These are phyloP conservation scores for Colletotrichum coccodes DNA, from an alignment of 2,329 filamentous ascomycete genomes.

Conservation along the genomic window DNA sequence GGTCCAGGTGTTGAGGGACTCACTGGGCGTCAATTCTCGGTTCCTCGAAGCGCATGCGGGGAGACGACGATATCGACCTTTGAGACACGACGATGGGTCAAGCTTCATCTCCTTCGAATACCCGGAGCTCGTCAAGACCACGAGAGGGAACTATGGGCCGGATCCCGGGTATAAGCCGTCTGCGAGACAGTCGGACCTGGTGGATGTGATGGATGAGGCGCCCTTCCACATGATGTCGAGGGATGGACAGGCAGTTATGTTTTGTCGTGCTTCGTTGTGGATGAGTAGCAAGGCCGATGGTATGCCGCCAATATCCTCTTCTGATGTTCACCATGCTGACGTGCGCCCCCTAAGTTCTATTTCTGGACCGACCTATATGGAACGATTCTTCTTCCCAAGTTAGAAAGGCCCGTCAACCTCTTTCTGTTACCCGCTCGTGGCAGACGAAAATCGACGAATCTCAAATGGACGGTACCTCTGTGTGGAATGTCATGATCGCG, in stretches of 20 bases:
- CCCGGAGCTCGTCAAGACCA: conserved; percentile 40
- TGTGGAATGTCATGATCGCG: conserved; percentile 30
- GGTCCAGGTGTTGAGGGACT: conserved; percentile 36
- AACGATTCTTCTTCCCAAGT: conserved; percentile 29
- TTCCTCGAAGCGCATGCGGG: conserved; percentile 44
- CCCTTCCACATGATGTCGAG: conserved; percentile 34
- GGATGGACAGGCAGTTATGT: conserved; percentile 37
- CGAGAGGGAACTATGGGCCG: neutral
- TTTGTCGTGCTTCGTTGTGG: conserved; percentile 49
- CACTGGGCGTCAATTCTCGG: conserved; percentile 39
- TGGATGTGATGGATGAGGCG: conserved; percentile 35
- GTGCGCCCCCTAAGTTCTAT: conserved; percentile 37
- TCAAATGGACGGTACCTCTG: conserved; percentile 28
- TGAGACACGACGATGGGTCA: conserved; percentile 8
- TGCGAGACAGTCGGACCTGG: conserved; percentile 21
- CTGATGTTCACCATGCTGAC: neutral
- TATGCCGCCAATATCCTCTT: neutral
- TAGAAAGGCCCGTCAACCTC: conserved; percentile 34
- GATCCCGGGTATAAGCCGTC: conserved; percentile 9
- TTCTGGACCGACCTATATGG: conserved; percentile 43
- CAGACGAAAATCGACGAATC: conserved; percentile 30
- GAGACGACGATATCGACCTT: conserved; percentile 39
- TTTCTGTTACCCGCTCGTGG: conserved; percentile 24
- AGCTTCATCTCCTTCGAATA: conserved; percentile 41
- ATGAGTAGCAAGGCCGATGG: conserved; percentile 35